phyloP scores from a whole-genome alignment of 805 yeast species.

The Ogataea neopini region DNA sequence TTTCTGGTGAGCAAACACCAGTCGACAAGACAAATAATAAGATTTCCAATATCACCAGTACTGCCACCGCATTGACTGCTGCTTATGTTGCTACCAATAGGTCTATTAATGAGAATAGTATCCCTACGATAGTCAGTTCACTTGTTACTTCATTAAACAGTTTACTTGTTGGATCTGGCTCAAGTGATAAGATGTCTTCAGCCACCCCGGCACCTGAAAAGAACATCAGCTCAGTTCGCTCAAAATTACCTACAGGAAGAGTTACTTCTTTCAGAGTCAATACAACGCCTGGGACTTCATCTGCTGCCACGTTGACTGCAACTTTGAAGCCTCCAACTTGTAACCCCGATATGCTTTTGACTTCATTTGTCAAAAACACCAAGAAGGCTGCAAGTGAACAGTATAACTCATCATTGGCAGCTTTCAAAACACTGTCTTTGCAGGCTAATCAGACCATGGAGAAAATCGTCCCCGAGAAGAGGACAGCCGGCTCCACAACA shows the following conservation, averaged over 20 bases:
- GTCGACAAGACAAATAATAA: constrained; percentile 6
- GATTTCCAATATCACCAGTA: constrained; percentile 27
- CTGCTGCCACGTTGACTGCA: constrained; percentile 1
- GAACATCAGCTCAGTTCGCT: constrained; percentile 26
- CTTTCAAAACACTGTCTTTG: constrained; percentile 12
- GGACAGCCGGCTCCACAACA: constrained; percentile 8
- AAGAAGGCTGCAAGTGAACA: constrained; percentile 8
- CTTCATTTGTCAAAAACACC: constrained; percentile 19
- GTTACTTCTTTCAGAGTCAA: constrained; percentile 32
- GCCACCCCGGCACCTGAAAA: constrained; percentile 15
- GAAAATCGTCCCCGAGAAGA: constrained; percentile 22
- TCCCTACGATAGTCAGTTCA: constrained; percentile 23
- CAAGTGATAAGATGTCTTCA: background rate
- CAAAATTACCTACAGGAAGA: constrained; percentile 33
- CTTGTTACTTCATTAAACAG: constrained; percentile 21
- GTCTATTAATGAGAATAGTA: constrained; percentile 18
- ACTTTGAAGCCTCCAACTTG: constrained; percentile 21
- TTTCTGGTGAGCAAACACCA: constrained; percentile 31
- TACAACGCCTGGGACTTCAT: constrained; percentile 7
- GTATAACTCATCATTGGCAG: constrained; percentile 9
- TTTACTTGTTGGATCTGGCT: constrained; percentile 3
- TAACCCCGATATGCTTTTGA: constrained; percentile 25
- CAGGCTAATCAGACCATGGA: constrained; percentile 13
- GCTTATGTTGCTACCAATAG: constrained; percentile 34
- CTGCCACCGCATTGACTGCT: constrained; percentile 42